Evolutionary conservation across 2,329 filamentous ascomycete genomes (phyloP).

Genomic region (Plectosphaerella plurivora): DNA sequence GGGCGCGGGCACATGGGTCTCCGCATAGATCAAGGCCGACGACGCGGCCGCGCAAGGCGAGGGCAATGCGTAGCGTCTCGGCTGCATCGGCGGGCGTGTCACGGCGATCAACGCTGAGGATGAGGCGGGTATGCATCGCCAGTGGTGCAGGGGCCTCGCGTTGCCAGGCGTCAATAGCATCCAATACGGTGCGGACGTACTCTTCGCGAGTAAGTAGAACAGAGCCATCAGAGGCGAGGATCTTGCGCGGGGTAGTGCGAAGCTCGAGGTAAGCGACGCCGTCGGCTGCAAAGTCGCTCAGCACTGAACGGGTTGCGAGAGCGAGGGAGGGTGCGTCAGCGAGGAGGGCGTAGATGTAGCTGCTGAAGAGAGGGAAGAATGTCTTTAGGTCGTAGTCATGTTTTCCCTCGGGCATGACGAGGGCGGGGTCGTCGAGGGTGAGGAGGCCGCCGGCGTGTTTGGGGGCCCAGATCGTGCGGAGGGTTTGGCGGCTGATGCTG

Average conservation of each 20-base stretch:
- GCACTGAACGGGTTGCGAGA: constrained; percentile 60
- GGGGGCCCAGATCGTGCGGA: constrained; percentile 68
- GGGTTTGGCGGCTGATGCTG: constrained; percentile 66
- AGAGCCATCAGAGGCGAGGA: constrained; percentile 32
- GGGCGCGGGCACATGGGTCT: constrained; percentile 51
- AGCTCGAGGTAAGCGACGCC: constrained; percentile 76
- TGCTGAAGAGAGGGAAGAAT: constrained; percentile 73
- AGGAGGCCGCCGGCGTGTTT: constrained; percentile 52
- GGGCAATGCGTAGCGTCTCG: constrained; percentile 61
- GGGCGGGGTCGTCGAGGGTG: constrained; percentile 61
- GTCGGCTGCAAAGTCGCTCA: constrained; percentile 62
- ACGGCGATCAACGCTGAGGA: constrained; percentile 71
- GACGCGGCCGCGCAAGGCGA: constrained; percentile 46
- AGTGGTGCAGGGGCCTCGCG: constrained; percentile 17
- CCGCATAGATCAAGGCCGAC: constrained; percentile 78
- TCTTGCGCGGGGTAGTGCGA: constrained; percentile 66
- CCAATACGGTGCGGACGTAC: constrained; percentile 64
- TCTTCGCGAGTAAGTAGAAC: constrained; percentile 52
- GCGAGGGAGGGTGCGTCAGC: constrained; percentile 55
- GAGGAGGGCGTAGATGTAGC: constrained; percentile 76
- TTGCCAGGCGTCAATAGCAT: constrained; percentile 54
- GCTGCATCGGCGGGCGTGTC: constrained; percentile 53
- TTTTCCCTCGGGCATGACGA: constrained; percentile 66
- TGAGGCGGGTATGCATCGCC: constrained; percentile 57
- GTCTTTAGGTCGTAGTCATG: constrained; percentile 66